Evolutionary conservation across 2,329 filamentous ascomycete genomes (phyloP), one percentile per base, ranked within the genome.

Genomic region (Aspergillus hortae): DNA sequence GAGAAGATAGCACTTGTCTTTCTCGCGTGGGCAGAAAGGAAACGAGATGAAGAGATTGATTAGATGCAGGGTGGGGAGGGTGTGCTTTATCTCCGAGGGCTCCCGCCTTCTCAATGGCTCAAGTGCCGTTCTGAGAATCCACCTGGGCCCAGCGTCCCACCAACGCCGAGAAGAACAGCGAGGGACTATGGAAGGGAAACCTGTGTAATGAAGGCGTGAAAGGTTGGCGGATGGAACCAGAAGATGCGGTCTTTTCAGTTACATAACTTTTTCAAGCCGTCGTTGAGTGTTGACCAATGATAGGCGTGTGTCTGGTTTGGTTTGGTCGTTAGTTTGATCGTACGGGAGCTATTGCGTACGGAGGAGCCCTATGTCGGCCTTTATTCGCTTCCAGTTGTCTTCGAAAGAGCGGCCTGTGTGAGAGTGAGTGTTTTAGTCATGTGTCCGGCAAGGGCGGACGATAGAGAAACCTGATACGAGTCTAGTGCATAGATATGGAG

Each of bases 41-140:
- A 51, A 38, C 48, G 38, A 54, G 49, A 56, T 51, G 51, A 40
- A 58, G 43, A 54, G 57, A 62, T 61, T 62, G 59, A 62, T 62
- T 61, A 62, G 59, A 62, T 61, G 53, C 54, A 52, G 49, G 52
- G 57, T 61, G 60, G 57, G 49, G 60, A 60, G 57, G 25, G 44
- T 27, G 46, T 35, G 40, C 43, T 51, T 57, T 56, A 55, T 55
- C 55, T 56, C 56, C 56, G 25, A 51, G 55, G 51, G 45, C 54
- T 52, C 50, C 33, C 46, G 41, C 35, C 48, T 25, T 33, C 25
- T 51, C 47, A 52, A 47, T 48, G 52, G 55, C 32, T 19, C 42
- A 25, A 44, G 23, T 6, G 19, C 6, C 19, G 17, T 42, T 19
- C 15, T 12, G 40, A 11, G 40, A 17, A 42, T 40, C 42, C 48